Conservation (phyloP, 2,329 filamentous ascomycete genomes). For the Exutisphaerella laricina region DNA sequence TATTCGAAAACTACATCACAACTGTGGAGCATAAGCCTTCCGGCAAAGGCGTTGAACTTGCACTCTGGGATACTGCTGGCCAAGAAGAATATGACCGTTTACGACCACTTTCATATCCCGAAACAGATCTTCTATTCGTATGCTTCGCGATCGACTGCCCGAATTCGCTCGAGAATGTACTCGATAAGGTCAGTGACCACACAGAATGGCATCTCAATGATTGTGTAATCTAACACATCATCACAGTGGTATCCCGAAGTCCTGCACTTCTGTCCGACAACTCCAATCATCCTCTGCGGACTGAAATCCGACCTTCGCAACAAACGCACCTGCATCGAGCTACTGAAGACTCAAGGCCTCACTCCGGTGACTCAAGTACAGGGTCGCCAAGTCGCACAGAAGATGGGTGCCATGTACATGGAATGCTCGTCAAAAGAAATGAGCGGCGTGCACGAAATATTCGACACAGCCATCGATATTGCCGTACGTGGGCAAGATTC, state of each 20-base stretch:
- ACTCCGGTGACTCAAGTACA: constrained; percentile 92
- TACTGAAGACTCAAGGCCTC: constrained; percentile 95
- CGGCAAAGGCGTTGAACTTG: constrained; percentile 92
- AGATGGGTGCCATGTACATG: constrained; percentile 94
- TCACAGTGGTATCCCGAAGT: constrained; percentile 99
- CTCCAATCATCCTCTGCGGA: constrained; percentile 88
- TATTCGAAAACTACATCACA: constrained; percentile 99
- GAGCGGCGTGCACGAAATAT: constrained; percentile 92
- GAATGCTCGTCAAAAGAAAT: constrained; percentile 99
- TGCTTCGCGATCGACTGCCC: constrained; percentile 99
- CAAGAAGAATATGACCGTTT: constrained; percentile 98
- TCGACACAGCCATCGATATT: constrained; percentile 83
- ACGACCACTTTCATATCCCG: constrained; percentile 91
- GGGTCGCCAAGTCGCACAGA: constrained; percentile 77
- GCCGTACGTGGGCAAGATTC: constrained; percentile 68
- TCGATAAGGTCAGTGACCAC: constrained; percentile 80
- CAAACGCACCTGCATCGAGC: constrained; percentile 96
- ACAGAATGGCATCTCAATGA: no score
- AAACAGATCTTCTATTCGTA: constrained; percentile 96
- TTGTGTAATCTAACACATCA: no score
- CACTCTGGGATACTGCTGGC: constrained; percentile 96
- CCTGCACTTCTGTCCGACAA: constrained; percentile 96
- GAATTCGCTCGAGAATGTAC: constrained; percentile 94
- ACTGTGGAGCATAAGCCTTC: constrained; percentile 82
- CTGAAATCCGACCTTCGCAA: constrained; percentile 94